phyloP scores from a whole-genome alignment of 192 early-diverging fungal species.

The Oehlia diaphana region DNA sequence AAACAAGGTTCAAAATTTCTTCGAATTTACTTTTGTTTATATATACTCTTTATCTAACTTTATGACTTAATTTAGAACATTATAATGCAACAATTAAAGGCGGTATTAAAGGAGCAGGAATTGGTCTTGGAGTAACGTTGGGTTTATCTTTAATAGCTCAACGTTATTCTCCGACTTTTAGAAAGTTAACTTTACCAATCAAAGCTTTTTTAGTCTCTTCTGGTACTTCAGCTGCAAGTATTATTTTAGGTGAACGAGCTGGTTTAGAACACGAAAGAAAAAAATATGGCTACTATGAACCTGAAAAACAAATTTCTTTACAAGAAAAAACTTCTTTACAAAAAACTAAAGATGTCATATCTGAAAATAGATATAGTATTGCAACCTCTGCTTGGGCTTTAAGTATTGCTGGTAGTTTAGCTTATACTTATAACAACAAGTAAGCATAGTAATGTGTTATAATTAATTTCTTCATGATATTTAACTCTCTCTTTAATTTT shows the following conservation, averaged over 20 bases:
- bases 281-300: constrained; percentile 33
- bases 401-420: constrained; percentile 42
- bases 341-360: neutral
- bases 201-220: constrained; percentile 39
- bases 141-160: constrained; percentile 35
- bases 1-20: neutral
- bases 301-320: neutral
- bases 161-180: constrained; percentile 36
- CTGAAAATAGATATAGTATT: constrained; percentile 24
- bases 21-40: neutral
- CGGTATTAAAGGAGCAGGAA: constrained; percentile 38
- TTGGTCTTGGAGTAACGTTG: constrained; percentile 43
- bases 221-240: constrained; percentile 37
- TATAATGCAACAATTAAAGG: constrained; percentile 26
- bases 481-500: neutral
- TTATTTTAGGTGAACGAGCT: constrained; percentile 40
- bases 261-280: constrained; percentile 35
- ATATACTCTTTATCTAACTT: neutral
- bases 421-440: constrained; percentile 39
- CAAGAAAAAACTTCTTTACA: neutral
- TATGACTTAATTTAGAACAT: constrained; percentile 9
- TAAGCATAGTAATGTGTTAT: neutral
- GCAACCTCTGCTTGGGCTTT: constrained; percentile 43
- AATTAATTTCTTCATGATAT: neutral
- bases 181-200: constrained; percentile 33